Evolutionary conservation across 495 filamentous ascomycete species (phyloP), one percentile per base, ranked within the genome.

Genomic region (Gamarada debralockiae): DNA sequence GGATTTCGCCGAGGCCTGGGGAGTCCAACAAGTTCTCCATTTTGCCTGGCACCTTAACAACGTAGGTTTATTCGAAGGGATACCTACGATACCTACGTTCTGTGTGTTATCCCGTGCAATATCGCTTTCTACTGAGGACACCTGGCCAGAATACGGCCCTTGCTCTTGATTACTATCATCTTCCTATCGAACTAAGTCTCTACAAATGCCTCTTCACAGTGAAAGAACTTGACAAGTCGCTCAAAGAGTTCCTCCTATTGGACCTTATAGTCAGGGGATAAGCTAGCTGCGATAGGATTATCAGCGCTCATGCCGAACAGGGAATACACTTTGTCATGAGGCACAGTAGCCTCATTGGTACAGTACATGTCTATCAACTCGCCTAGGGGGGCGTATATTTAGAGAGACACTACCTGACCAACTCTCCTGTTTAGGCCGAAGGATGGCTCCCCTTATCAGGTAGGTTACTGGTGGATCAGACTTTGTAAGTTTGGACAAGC

Each of bases 321-420:
- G 38, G 67, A 64, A 61, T 65, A 71, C 12, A 71, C 49, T 46
- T 66, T 71, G 50, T 71, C 66, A 27, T 56, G 62, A 44, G 5
- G 45, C 14, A 56, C 36, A 36, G 64, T 67, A 49, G 67, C 67
- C 47, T 66, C 21, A 23, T 55, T 57, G 27, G 50, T 53, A 51
- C 65, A 59, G 52, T 68, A 68, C 59, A 70, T 67, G 46, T 66
- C 64, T 27, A 70, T 48, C 36, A 71, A 52, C 52, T 68, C 53
- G 23, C 59, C 50, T 38, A 71, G 53, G 40, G 63, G 49, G 13
- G n/a, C 44, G 47, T 22, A 66, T 61, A 48, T 53, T 22, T 43
- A 58, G 33, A 47, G 59, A 66, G 45, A 57, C 47, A 29, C 21
- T 48, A 31, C 37, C 57, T 46, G 23, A 47, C 27, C 2, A n/a